Conservation (phyloP, 2,329 filamentous ascomycete genomes). For the Xylaria polymorpha region DNA sequence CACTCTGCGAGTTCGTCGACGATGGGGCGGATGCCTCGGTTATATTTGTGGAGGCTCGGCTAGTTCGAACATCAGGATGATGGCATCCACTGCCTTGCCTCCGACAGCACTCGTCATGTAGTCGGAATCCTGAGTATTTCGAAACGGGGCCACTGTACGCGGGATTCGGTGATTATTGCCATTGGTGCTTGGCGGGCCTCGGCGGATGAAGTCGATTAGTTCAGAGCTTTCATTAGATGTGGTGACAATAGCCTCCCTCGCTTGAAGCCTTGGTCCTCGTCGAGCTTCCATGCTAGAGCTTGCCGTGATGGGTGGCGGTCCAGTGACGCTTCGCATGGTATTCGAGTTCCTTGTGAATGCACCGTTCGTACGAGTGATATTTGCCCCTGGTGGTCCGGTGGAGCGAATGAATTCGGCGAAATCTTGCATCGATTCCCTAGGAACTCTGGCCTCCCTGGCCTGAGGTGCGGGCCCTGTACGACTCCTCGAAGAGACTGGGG, state of each 20-base stretch:
- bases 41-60: constrained; percentile 66
- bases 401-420: constrained; percentile 91
- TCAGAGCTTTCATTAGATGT: constrained; percentile 79
- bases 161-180: constrained; percentile 78
- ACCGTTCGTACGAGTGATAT: constrained; percentile 38
- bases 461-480: constrained; percentile 50
- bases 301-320: constrained; percentile 49
- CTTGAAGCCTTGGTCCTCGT: constrained; percentile 67
- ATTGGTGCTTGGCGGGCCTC: constrained; percentile 75
- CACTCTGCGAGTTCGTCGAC: constrained; percentile 79
- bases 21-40: constrained; percentile 72
- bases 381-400: constrained; percentile 74
- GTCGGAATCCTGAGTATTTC: constrained; percentile 87
- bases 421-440: constrained; percentile 78
- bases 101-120: constrained; percentile 69
- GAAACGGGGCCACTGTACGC: constrained; percentile 84
- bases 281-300: constrained; percentile 54
- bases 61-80: constrained; percentile 66
- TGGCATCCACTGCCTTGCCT: constrained; percentile 68
- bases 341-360: constrained; percentile 44
- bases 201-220: constrained; percentile 93
- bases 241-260: constrained; percentile 76
- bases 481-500: constrained; percentile 50
- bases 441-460: constrained; percentile 79
- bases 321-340: constrained; percentile 50